phyloP scores from a whole-genome alignment of 495 filamentous ascomycete genomes.

The Podospora conica region DNA sequence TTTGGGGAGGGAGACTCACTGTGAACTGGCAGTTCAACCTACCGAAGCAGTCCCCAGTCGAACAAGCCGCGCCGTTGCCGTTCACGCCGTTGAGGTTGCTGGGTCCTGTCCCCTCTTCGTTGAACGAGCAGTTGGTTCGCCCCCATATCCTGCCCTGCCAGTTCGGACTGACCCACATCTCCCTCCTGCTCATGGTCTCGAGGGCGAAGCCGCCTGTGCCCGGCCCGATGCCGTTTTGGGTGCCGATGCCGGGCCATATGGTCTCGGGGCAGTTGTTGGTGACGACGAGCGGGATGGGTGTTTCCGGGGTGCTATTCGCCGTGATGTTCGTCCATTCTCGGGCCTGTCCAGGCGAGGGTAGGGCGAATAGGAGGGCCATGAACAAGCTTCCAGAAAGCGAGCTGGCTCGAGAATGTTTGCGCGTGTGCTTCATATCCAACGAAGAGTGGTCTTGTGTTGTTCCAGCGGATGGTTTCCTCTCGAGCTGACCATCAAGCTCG shows the following conservation, averaged over 20 bases:
- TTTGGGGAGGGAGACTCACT: slow-evolving; percentile 36
- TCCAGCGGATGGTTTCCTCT: background rate
- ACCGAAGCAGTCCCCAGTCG: slow-evolving; percentile 68
- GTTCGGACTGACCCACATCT: slow-evolving; percentile 54
- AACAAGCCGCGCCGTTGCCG: slow-evolving; percentile 53
- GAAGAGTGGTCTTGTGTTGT: background rate
- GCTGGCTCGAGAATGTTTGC: background rate
- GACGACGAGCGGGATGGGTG: slow-evolving; percentile 46
- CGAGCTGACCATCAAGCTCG: background rate
- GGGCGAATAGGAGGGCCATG: background rate
- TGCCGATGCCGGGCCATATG: slow-evolving; percentile 66
- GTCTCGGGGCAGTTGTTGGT: slow-evolving; percentile 61
- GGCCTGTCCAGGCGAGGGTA: background rate
- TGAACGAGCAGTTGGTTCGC: slow-evolving; percentile 73
- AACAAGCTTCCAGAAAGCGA: background rate
- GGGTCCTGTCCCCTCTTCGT: slow-evolving; percentile 48
- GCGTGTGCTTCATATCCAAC: background rate
- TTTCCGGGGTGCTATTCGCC: slow-evolving; percentile 8
- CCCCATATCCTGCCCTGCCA: slow-evolving; percentile 82
- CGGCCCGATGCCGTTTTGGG: slow-evolving; percentile 59
- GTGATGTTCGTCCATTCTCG: slow-evolving; percentile 4
- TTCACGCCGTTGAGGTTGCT: slow-evolving; percentile 46
- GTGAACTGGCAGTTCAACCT: slow-evolving; percentile 57
- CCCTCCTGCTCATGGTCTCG: slow-evolving; percentile 39
- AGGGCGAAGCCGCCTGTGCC: slow-evolving; percentile 59